Evolutionary conservation across 352 stramenopile genomes (phyloP), one percentile per base, ranked within the genome.

Genomic region (Globisporangium acanthophoron): DNA sequence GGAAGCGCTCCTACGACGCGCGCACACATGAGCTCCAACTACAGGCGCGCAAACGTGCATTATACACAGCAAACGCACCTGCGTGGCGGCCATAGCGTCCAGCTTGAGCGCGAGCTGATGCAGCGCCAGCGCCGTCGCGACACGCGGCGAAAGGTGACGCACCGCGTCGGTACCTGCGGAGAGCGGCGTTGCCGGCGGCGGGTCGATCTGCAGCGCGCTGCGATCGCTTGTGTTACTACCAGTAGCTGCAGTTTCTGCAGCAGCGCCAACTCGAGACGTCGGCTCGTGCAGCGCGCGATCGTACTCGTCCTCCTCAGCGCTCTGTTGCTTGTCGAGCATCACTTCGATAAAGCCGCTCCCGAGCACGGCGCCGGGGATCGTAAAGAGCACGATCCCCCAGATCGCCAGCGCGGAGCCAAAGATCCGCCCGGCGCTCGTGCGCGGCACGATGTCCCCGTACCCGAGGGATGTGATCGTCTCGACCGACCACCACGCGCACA

Each of bases 381-480:
- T 74, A 51, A 88, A 88, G n/a, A 88, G 58, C 15, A 87, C 61
- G 39, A 85, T 75, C 0, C 78, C 78, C 57, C 72, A 88, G 2
- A 88, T 41, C 15, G 78, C 76, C 9, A 88, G 66, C 39, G 70
- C 62, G 3, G 72, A 73, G 1, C 69, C 70, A 5, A 88, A 69
- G 24, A 66, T 35, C 15, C 76, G 71, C 0, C 78, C 78, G 8
- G 69, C 57, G 21, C 29, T 54, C 7, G 78, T 87, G 35, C 71
- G 57, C 3, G 78, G 78, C 47, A 88, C 78, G 9, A 84, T 66
- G 44, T 88, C 78, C 21, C 78, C 78, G 40, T 88, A 88, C 15
- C 78, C 78, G 11, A 88, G 76, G 16, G 78, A 88, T 24, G 78
- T 87, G 62, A 87, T 85, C 2, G 78, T 88, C 59, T 84, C 76